Base-by-base conservation (phyloP, 2,329 filamentous ascomycete genomes). In the Microsporum ferrugineum region DNA sequence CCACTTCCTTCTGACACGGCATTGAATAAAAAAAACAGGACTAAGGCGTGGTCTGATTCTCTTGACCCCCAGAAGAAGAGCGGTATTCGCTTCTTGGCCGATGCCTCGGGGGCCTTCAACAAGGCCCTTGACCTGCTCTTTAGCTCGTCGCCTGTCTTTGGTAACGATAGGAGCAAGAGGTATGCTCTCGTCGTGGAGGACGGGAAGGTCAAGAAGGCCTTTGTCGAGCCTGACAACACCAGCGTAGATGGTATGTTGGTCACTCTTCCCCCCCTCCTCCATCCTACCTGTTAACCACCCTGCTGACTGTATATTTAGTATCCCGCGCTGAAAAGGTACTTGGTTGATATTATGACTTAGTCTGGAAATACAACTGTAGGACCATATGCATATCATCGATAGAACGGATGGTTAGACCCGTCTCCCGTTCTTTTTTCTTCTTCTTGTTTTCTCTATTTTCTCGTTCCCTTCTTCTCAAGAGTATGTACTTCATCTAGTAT, bases 151-250 rank as follows among this genome's bases (percentile, higher is more conserved):
- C 79, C 87, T 60, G 84, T 96, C 72, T 94, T 97, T 69, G 92
- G 92, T 49, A 86, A 87, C 68, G 78, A 83, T 68, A 85, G 92
- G 65, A 88, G 88, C 76, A 95, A 96, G 84, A 84, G 92, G 58
- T 96, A 95, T 71, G 90, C 88, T 23, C 79, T 96, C 60, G 82
- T 91, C 58, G 79, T 95, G 59, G 86, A 95, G 77, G 78, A 95
- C 68, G 91, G 92, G 66, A 90, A 89, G 76, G 88, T 96, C 68
- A 87, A 87, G 76, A 83, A 86, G 69, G 82, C 87, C 23, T 84
- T 90, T 68, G 84, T 96, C 59, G 92, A 96, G 80, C 87, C 90
- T 8, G 91, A 96, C 74, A 91, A 88, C 77, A 94, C 88, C 43
- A 89, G 90, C 38, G 82, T 91, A 57, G 80, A 87, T 66, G 87